These are phyloP conservation scores for Blastocystis sp. DNA, from an alignment of 352 stramenopile species.

Conservation along the genomic window DNA sequence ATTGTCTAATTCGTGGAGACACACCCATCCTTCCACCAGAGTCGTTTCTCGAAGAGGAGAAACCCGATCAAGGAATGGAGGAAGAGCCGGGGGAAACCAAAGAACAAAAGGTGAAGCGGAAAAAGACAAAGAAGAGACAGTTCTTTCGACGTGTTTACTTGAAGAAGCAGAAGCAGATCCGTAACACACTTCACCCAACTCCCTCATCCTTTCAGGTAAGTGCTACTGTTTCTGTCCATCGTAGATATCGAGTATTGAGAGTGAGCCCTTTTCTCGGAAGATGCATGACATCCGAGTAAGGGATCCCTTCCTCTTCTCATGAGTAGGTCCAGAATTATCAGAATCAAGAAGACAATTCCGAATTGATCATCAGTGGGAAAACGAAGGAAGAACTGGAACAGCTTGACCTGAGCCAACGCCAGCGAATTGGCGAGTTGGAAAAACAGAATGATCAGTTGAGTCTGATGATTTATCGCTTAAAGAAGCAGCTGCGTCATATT, in stretches of 20 bases:
- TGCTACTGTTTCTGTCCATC: not conserved
- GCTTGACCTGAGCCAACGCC: not conserved
- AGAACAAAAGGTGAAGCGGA: not conserved
- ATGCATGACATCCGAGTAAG: not conserved
- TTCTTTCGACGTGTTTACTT: not conserved
- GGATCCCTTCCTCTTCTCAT: not conserved
- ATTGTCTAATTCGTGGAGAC: constrained; percentile 14
- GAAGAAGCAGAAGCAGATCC: not conserved
- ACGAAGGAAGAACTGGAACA: not conserved
- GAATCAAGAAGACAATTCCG: not conserved
- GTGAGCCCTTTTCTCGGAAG: not conserved
- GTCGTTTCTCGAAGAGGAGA: not conserved
- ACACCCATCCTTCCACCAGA: constrained; percentile 13
- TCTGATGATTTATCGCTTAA: not conserved
- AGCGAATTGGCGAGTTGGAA: not conserved
- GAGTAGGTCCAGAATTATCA: not conserved
- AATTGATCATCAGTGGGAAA: not conserved
- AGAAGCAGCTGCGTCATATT: not conserved
- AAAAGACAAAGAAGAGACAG: not conserved
- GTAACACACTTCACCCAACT: not conserved
- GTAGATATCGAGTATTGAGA: not conserved
- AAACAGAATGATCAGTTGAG: not conserved
- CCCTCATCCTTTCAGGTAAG: not conserved
- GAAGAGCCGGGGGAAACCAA: not conserved
- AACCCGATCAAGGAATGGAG: not conserved